A percentile compares a stretch with the other conserved stretches of the same genome.
phyloP scores from a whole-genome alignment of 1,284 basidiomycete species.

The Fistulinella cinereoalba region DNA sequence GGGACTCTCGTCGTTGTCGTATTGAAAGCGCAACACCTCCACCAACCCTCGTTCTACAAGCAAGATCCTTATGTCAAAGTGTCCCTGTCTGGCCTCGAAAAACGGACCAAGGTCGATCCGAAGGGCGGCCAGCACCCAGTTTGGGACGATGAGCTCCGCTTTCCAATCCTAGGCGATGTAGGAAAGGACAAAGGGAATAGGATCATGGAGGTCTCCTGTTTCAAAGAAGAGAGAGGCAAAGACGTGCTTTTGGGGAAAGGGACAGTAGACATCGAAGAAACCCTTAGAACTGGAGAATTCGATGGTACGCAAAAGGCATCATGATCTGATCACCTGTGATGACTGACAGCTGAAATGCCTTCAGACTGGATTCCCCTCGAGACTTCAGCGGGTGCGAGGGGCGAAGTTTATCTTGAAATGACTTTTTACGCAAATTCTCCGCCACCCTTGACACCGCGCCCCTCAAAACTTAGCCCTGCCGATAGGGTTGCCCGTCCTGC shows the following conservation, averaged over 20 bases:
- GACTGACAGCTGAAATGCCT: conserved; percentile 7
- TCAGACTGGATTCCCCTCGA: conserved; percentile 68
- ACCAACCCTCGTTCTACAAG: conserved; percentile 72
- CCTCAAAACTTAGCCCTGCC: conserved; percentile 44
- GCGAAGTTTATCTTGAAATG: conserved; percentile 77
- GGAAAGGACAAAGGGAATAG: conserved; percentile 46
- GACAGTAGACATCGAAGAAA: conserved; percentile 61
- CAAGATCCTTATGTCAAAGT: conserved; percentile 67
- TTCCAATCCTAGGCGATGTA: conserved; percentile 43
- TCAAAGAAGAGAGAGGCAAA: conserved; percentile 59
- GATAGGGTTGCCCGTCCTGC: conserved; percentile 42
- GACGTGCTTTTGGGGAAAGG: conserved; percentile 59
- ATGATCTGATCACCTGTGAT: not conserved
- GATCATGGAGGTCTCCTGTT: conserved; percentile 62
- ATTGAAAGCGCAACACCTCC: conserved; percentile 69
- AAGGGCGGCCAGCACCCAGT: conserved; percentile 77
- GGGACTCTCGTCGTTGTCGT: conserved; percentile 73
- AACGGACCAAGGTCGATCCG: conserved; percentile 58
- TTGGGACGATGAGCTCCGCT: conserved; percentile 72
- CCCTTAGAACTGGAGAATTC: conserved; percentile 69
- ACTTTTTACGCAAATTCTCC: conserved; percentile 67
- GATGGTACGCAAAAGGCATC: conserved; percentile 50
- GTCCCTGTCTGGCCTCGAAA: conserved; percentile 44
- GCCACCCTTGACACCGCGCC: conserved; percentile 44
- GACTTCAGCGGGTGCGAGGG: conserved; percentile 53